phyloP scores from a whole-genome alignment of 306 rosid genomes.

The Ammopiptanthus mongolicus region DNA sequence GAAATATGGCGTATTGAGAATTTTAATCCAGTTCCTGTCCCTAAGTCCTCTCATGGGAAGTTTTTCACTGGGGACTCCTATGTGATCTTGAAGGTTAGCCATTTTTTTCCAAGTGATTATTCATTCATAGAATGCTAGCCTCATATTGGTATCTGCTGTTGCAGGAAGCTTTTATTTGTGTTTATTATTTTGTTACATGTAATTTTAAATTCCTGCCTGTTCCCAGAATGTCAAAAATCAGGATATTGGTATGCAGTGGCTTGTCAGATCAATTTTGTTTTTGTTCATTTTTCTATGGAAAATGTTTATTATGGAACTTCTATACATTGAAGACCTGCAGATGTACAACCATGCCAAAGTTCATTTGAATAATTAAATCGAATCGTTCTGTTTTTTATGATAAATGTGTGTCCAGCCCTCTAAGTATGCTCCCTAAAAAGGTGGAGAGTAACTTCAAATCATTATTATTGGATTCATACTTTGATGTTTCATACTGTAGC shows the following conservation, averaged over 20 bases:
- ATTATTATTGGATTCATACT: not conserved
- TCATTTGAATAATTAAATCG: not conserved
- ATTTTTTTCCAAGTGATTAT: not conserved
- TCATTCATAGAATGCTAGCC: conserved; percentile 5
- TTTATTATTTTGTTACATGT: not conserved
- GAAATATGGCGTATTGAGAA: conserved; percentile 93
- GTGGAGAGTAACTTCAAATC: not conserved
- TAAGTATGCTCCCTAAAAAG: not conserved
- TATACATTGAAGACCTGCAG: not conserved
- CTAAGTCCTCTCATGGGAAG: conserved; percentile 64
- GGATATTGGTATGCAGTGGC: not conserved
- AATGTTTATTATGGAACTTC: not conserved
- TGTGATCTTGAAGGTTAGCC: conserved; percentile 72
- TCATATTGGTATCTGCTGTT: not conserved
- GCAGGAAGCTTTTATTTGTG: not conserved
- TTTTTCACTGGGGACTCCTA: conserved; percentile 85
- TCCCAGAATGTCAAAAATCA: not conserved
- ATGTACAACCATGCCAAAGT: not conserved
- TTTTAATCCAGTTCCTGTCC: conserved; percentile 59
- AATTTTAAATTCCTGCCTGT: not conserved
- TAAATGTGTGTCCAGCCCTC: not conserved
- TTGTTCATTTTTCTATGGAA: not conserved
- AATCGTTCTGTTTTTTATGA: not conserved
- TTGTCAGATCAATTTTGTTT: not conserved
- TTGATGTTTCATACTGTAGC: not conserved